Conservation (phyloP, 2,329 filamentous ascomycete genomes). For the Xylariales sp. region DNA sequence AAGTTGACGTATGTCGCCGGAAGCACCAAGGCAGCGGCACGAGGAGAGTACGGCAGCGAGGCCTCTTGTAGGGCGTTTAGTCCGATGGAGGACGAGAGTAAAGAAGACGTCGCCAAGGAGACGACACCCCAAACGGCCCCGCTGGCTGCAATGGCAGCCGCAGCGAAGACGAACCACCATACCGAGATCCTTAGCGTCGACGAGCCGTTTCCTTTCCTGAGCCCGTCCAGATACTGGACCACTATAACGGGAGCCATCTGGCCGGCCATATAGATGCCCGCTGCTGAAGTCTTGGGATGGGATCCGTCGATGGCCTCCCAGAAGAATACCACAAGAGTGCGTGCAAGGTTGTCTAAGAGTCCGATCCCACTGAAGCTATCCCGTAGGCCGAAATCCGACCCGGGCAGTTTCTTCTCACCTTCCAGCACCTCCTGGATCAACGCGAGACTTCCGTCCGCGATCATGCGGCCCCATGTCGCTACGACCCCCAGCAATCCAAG, state of each 20-base stretch:
- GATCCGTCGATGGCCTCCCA: constrained; percentile 10
- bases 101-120: constrained; percentile 3
- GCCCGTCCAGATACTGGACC: constrained; percentile 3
- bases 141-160: background rate
- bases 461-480: constrained; percentile 1
- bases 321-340: constrained; percentile 12
- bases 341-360: constrained; percentile 9
- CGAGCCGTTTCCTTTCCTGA: constrained; percentile 6
- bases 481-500: background rate
- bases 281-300: constrained; percentile 8
- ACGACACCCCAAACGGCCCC: constrained; percentile 1
- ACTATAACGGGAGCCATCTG: constrained; percentile 9
- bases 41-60: background rate
- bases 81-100: background rate
- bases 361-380: constrained; percentile 9
- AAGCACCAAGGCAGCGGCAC: background rate
- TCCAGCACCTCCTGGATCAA: background rate
- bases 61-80: background rate
- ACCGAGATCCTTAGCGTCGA: constrained; percentile 1
- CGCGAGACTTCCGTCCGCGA: background rate
- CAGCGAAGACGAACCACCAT: constrained; percentile 1
- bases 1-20: background rate
- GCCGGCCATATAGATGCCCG: constrained; percentile 10
- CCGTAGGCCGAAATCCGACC: background rate
- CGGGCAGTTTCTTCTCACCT: background rate